Conservation (phyloP, 2,329 filamentous ascomycete species). For the Botryotinia globosa region DNA sequence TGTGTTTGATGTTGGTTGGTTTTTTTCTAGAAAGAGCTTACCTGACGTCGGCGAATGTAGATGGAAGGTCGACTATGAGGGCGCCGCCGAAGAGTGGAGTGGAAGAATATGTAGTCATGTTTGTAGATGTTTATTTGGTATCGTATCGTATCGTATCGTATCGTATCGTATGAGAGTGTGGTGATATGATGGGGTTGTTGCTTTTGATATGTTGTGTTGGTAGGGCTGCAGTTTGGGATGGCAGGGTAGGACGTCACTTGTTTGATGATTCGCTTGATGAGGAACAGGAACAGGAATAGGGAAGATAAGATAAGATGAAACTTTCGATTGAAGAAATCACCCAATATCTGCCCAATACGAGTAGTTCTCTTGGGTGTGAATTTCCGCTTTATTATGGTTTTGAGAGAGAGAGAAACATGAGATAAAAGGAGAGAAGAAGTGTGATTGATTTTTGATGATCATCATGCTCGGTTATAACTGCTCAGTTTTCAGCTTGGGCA, state of each 20-base stretch:
- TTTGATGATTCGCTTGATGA: constrained; percentile 3
- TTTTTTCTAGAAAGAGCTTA: constrained; percentile 40
- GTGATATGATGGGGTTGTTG: background rate
- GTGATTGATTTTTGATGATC: background rate
- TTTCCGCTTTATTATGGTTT: background rate
- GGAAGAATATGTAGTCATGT: constrained; percentile 20
- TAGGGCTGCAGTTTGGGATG: constrained; percentile 12
- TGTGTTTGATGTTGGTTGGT: background rate
- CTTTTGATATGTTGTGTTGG: constrained; percentile 13
- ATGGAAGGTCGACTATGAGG: constrained; percentile 67
- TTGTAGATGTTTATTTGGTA: background rate
- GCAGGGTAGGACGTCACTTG: constrained; percentile 13
- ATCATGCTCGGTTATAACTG: background rate
- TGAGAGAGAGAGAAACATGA: background rate
- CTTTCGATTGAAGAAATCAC: background rate
- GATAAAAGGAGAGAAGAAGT: background rate
- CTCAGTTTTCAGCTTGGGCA: background rate
- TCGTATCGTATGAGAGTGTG: background rate
- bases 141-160: constrained; percentile 2
- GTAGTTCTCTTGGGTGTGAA: background rate
- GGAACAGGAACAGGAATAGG: constrained; percentile 10
- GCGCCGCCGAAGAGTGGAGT: constrained; percentile 71
- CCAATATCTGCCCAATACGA: background rate
- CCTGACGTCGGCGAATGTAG: constrained; percentile 69
- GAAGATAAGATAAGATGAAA: no score